Conservation (phyloP, 2,329 filamentous ascomycete genomes). For the Aspergillus terreus region DNA sequence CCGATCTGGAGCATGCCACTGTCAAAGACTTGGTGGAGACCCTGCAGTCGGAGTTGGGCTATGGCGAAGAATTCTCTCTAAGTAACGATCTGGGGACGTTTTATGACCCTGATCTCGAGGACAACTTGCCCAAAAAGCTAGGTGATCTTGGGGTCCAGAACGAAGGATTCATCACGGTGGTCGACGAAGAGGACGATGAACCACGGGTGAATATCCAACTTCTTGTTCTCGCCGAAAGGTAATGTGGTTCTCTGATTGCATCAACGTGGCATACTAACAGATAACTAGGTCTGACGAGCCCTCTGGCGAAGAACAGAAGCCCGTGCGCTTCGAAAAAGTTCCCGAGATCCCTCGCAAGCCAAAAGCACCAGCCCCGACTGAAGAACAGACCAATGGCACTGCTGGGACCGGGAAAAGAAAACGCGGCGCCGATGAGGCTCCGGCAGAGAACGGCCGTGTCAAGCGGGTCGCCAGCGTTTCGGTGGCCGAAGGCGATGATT, state of each 20-base stretch:
- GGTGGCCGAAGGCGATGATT: conserved; percentile 39
- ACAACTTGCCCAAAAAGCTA: conserved; percentile 78
- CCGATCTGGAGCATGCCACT: conserved; percentile 69
- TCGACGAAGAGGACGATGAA: conserved; percentile 68
- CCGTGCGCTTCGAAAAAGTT: conserved; percentile 38
- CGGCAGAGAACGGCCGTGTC: conserved; percentile 39
- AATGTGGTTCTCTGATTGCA: conserved; percentile 3
- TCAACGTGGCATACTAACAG: conserved; percentile 11
- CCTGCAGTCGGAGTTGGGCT: conserved; percentile 67
- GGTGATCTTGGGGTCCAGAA: conserved; percentile 69
- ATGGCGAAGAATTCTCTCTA: conserved; percentile 76
- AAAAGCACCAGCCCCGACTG: conserved; percentile 31
- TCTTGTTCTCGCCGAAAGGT: conserved; percentile 38
- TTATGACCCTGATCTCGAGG: conserved; percentile 85
- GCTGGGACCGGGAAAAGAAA: conserved; percentile 39
- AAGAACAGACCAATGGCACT: conserved; percentile 27
- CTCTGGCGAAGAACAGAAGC: conserved; percentile 32
- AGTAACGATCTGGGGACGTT: conserved; percentile 72
- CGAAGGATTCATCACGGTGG: conserved; percentile 75
- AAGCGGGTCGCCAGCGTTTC: conserved; percentile 35
- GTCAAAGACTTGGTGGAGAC: conserved; percentile 75
- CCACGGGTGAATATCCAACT: conserved; percentile 78
- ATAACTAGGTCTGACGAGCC: conserved; percentile 24
- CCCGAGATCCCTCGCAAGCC: conserved; percentile 48
- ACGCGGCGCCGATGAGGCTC: conserved; percentile 41